Evolutionary conservation across 768 basidiomycete species (phyloP), one percentile per base, ranked within the genome.

Genomic region (Suillus tomentosus): DNA sequence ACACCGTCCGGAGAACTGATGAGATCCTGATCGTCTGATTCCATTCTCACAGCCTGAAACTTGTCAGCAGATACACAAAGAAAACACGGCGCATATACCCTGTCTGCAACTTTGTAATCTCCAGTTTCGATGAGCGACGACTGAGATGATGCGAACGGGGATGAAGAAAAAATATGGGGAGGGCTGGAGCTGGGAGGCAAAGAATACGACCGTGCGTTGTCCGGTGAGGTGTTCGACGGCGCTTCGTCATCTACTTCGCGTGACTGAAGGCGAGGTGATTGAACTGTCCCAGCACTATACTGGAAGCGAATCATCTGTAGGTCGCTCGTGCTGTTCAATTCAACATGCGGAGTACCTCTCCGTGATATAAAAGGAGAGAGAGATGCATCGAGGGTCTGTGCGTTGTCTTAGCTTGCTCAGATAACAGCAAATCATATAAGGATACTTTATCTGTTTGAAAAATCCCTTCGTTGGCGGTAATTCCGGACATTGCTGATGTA

Each of bases 181-280:
- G 85, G 84, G 66, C 83, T 86, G 11, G 85, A 86, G 65, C 79
- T 81, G 34, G 82, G 83, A 42, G 70, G 75, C 14, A 67, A 64
- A 54, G 74, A 72, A 60, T 73, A 74, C 3, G 47, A 58, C 24
- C 45, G 61, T 9, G 65, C 31, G 14, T 69, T 59, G 1, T 66
- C 65, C 10, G 37, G 24, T 31, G 57, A 11, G 39, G 56, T 27
- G 56, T 13, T 42, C 27, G 24, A 58, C 19, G 40, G 27, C 6
- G 19, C 42, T 58, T 22, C 40, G 3, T 58, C 40, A 19, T 27
- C 40, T 58, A 19, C 57, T 27, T 58, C 57, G 19, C 17, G 27
- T 19, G 40, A 4, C 24, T 58, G 57, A 40, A 19, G 5, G 24
- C 9, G 15, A 27, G 24, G 57, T 42, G 3, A 7, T 19, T 42